Evolutionary conservation across 2,329 filamentous ascomycete species (phyloP).

Genomic region (Zymoseptoria tritici): DNA sequence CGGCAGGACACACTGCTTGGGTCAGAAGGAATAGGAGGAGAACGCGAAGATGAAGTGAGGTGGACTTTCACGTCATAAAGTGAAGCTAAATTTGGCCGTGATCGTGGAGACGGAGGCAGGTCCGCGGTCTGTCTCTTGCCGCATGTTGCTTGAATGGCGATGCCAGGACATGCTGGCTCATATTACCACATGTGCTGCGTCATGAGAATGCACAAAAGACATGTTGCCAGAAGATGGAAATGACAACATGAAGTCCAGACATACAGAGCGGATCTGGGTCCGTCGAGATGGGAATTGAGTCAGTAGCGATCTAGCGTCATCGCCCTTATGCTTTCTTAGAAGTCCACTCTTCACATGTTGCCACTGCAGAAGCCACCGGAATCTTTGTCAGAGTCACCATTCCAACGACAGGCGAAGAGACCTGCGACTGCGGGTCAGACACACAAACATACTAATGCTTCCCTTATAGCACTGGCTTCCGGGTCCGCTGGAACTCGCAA

Average conservation of each 20-base stretch:
- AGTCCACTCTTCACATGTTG: not conserved
- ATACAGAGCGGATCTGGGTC: not conserved
- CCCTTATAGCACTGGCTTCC: slow-evolving; percentile 20
- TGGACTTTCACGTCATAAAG: not conserved
- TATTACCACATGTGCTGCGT: too few relatives aligned
- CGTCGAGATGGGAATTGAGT: not conserved
- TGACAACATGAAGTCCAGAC: not conserved
- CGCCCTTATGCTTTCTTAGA: not conserved
- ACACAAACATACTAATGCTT: slow-evolving; percentile 7
- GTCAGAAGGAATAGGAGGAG: not conserved
- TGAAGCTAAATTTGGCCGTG: not conserved
- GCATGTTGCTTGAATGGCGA: not conserved
- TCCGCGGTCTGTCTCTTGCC: not conserved
- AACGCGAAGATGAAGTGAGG: not conserved
- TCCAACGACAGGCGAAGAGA: not conserved
- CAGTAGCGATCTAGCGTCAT: not conserved
- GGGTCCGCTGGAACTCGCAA: slow-evolving; percentile 13
- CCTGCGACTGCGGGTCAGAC: not conserved
- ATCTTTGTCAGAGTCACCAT: not conserved
- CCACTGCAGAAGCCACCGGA: not conserved
- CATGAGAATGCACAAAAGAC: not conserved
- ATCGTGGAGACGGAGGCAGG: not conserved
- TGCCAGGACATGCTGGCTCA: not conserved
- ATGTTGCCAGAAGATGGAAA: not conserved
- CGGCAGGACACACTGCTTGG: not conserved